Evolutionary conservation across 768 basidiomycete genomes (phyloP).

Genomic region (Phaffia australis): DNA sequence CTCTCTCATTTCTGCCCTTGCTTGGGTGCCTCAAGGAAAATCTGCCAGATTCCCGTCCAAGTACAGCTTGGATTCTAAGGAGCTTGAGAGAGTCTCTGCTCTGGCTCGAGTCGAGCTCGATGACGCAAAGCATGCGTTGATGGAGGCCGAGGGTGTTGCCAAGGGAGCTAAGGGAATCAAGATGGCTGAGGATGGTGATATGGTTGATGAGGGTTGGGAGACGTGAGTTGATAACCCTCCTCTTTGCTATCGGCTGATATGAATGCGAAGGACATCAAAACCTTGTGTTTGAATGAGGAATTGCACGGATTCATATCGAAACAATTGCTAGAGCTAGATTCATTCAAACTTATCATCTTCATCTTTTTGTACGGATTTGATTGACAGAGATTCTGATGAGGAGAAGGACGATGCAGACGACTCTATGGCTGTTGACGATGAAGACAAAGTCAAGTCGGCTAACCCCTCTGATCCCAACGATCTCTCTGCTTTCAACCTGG

Average conservation of each 20-base stretch:
- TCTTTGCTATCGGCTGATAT: slow-evolving; percentile 28
- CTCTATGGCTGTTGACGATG: slow-evolving; percentile 28
- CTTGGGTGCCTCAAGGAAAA: slow-evolving; percentile 69
- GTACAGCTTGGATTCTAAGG: slow-evolving; percentile 81
- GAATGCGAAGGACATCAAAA: slow-evolving; percentile 25
- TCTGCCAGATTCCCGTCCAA: slow-evolving; percentile 64
- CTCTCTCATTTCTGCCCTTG: slow-evolving; percentile 24
- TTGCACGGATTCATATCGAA: not conserved
- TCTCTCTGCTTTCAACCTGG: slow-evolving; percentile 76
- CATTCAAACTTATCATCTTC: not conserved
- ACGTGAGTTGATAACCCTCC: slow-evolving; percentile 54
- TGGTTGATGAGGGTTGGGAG: slow-evolving; percentile 55
- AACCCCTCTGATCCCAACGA: slow-evolving; percentile 47
- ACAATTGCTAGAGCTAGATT: slow-evolving; percentile 8
- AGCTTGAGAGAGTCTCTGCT: slow-evolving; percentile 77
- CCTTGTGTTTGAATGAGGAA: not conserved
- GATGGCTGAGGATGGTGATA: slow-evolving; percentile 53
- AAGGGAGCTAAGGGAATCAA: slow-evolving; percentile 53
- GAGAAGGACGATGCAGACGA: slow-evolving; percentile 32
- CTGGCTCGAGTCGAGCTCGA: slow-evolving; percentile 80
- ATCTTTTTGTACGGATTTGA: slow-evolving; percentile 37
- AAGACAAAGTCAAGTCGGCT: slow-evolving; percentile 18
- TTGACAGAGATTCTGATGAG: slow-evolving; percentile 31
- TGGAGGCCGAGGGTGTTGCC: slow-evolving; percentile 46
- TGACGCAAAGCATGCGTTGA: slow-evolving; percentile 74